These are phyloP conservation scores for Solanum aculeatissimum DNA, from an alignment of 305 asterid genomes.

Conservation along the genomic window DNA sequence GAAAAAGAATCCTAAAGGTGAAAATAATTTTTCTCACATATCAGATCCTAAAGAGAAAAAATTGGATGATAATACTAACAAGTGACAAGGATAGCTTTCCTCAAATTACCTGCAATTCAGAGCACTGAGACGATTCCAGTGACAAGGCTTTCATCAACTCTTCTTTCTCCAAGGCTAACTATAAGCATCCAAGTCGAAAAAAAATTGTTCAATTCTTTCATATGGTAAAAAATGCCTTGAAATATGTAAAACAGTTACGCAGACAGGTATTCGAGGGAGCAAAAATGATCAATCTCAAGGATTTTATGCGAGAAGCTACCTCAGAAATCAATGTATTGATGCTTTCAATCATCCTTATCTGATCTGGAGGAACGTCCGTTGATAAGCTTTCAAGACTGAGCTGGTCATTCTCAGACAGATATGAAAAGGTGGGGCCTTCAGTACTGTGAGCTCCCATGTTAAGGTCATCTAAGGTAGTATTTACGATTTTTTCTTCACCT, in stretches of 20 bases:
- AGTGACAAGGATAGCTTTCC: neutral
- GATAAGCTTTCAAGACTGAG: constrained; percentile 48
- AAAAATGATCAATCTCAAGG: neutral
- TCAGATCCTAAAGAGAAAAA: neutral
- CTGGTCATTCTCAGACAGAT: constrained; percentile 34
- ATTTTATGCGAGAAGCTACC: constrained; percentile 22
- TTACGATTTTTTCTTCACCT: constrained; percentile 19
- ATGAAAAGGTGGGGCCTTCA: constrained; percentile 30
- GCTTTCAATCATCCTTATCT: constrained; percentile 70
- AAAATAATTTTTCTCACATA: neutral
- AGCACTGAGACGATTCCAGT: constrained; percentile 66
- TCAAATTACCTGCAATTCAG: constrained; percentile 62
- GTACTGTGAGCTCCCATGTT: constrained; percentile 17
- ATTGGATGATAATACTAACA: neutral
- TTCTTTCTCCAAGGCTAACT: constrained; percentile 89
- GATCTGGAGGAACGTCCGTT: constrained; percentile 62
- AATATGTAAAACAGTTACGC: neutral
- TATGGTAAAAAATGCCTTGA: neutral
- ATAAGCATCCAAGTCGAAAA: constrained; percentile 12
- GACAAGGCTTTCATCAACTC: constrained; percentile 75
- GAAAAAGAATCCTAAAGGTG: neutral
- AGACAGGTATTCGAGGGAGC: neutral
- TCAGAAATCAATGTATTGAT: constrained; percentile 72
- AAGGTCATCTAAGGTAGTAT: constrained; percentile 18
- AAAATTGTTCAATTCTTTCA: neutral